Evolutionary conservation across 148 eudicot species (phyloP), one percentile per base, ranked within the genome.

Genomic region (Spergularia marina): DNA sequence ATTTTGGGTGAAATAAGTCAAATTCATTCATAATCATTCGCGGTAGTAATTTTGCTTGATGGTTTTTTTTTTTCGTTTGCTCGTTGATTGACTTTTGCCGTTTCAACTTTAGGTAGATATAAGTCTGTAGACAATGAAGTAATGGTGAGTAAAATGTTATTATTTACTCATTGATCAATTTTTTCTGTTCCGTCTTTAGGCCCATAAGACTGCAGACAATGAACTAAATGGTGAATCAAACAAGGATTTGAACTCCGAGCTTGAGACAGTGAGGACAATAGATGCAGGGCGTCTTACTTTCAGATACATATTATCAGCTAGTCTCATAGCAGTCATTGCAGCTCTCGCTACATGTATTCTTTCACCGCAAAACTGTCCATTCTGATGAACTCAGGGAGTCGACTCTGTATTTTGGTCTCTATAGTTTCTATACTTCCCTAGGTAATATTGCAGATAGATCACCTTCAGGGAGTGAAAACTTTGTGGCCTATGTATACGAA

Each of bases 201-300:
- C 41, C 76, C 78, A 60, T 18, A 81, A 71, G 54, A 61, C 65
- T 57, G 30, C 63, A 15, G 70, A 71, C 12, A 75, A 74, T 39
- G 67, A 40, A n/a, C 54, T 59, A 16, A 81, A 67, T 30, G 82
- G 53, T 20, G 85, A 82, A 61, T 56, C 58, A 59, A 72, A 80
- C 64, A 39, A 44, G 9, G 81, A 59, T 39, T 64, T 70, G 5
- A 61, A 81, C 36, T 78, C 85, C 23, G 73, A 81, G 65, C 84
- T 82, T 18, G 83, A 89, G 69, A 78, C 83, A 12, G 90, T 81
- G 61, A 83, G 90, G 84, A 81, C 87, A 36, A 87, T 95, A 53
- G 94, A 89, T 84, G 87, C 91, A 55, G 82, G 91, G 65, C 90
- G 86, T 65, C 87, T 94, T 17, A 82, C 73, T 7, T 65, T 73